Percentiles rank a stretch among this genome's conserved stretches.
phyloP scores from a whole-genome alignment of 176 grass and related monocot genomes.

The Juncus inflexus region DNA sequence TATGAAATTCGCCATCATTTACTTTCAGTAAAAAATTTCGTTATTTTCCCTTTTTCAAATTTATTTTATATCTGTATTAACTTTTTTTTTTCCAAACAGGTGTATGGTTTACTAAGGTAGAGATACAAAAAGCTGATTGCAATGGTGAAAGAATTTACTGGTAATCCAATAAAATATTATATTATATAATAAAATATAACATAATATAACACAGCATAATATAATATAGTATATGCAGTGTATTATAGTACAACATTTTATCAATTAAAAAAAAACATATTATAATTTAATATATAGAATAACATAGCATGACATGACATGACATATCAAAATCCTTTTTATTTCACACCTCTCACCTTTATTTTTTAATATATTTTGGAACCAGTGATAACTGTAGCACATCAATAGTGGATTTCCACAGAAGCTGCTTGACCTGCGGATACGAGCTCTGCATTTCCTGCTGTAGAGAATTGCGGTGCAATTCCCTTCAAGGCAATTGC shows the following conservation, averaged over 20 bases:
- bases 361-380: neutral
- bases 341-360: neutral
- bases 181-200: too few relatives aligned
- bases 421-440: slow-evolving; percentile 57
- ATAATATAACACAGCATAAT: too few relatives aligned
- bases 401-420: slow-evolving; percentile 80
- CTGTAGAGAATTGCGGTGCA: slow-evolving; percentile 53
- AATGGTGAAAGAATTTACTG: slow-evolving; percentile 29
- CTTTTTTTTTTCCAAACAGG: slow-evolving; percentile 3
- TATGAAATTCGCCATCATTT: neutral
- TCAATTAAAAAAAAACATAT: neutral
- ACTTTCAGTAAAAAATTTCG: slow-evolving; percentile 1
- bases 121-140: slow-evolving; percentile 22
- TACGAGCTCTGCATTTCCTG: slow-evolving; percentile 76
- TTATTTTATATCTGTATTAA: neutral
- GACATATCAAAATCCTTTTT: neutral
- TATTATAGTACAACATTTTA: too few relatives aligned
- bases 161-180: neutral
- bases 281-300: too few relatives aligned
- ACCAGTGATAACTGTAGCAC: slow-evolving; percentile 61
- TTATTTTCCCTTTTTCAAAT: neutral
- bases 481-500: slow-evolving; percentile 55
- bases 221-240: too few relatives aligned
- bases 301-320: too few relatives aligned
- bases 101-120: neutral